Conservation (phyloP, 2,329 filamentous ascomycete genomes). For the Penicillium thymicola region DNA sequence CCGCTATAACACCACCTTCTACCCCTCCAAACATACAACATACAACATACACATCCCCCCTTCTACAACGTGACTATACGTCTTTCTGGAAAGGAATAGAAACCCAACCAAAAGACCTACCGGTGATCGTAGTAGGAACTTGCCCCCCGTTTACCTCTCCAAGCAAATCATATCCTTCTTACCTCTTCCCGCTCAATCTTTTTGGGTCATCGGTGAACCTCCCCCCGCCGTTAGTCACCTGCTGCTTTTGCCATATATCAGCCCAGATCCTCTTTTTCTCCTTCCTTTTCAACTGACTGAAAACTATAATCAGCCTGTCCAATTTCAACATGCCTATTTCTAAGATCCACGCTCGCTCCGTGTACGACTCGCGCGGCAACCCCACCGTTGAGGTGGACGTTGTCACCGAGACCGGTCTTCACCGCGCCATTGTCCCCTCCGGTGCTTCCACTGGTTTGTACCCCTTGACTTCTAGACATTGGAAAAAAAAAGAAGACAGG, state of each 20-base stretch:
- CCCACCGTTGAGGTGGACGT: constrained; percentile 98
- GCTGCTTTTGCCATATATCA: constrained; percentile 20
- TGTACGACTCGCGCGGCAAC: constrained; percentile 98
- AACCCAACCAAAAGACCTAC: constrained; percentile 1
- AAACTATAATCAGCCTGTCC: constrained; percentile 23
- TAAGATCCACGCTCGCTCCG: constrained; percentile 87
- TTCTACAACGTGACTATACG: constrained; percentile 6
- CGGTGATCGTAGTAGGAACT: constrained; percentile 18
- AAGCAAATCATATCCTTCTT: constrained; percentile 20
- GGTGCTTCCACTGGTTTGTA: constrained; percentile 87
- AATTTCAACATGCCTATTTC: constrained; percentile 73
- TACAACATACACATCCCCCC: neutral
- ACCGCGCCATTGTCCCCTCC: constrained; percentile 96
- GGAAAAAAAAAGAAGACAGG: neutral
- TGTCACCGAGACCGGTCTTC: constrained; percentile 91
- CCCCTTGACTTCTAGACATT: neutral
- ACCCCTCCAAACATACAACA: neutral
- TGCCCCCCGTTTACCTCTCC: constrained; percentile 15
- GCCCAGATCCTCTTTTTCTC: constrained; percentile 14
- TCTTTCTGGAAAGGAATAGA: constrained; percentile 9
- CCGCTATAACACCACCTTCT: constrained; percentile 19
- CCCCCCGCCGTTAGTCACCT: constrained; percentile 34
- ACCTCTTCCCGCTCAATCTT: constrained; percentile 28
- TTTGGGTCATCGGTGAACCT: constrained; percentile 43
- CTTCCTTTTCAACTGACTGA: constrained; percentile 26